phyloP scores from a whole-genome alignment of 306 rosid species.

The Cucumis melo region DNA sequence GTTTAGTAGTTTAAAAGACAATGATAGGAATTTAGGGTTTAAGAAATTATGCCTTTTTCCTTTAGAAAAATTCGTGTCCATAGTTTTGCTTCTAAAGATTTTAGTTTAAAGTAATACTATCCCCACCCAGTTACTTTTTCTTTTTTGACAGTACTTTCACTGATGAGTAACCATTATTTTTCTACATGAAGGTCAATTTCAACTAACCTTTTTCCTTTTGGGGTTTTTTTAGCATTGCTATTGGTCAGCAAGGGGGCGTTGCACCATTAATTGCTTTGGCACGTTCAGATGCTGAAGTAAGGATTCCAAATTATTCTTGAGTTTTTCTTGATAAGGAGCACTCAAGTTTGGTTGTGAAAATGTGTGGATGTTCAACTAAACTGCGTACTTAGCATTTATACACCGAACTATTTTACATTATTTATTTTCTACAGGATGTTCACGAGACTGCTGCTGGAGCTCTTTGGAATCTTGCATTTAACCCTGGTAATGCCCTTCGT shows the following conservation, averaged over 20 bases:
- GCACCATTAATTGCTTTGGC: conserved; percentile 96
- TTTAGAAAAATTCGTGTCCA: not conserved
- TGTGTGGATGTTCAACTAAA: not conserved
- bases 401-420: conserved; percentile 3
- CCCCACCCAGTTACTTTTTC: not conserved
- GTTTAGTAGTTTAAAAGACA: not conserved
- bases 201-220: not conserved
- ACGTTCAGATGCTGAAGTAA: conserved; percentile 80
- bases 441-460: conserved; percentile 99
- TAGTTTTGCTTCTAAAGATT: not conserved
- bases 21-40: not conserved
- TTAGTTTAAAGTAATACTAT: not conserved
- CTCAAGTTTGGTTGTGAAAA: not conserved
- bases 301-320: conserved; percentile 20
- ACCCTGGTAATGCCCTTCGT: conserved; percentile 89
- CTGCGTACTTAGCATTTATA: not conserved
- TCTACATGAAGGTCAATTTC: not conserved
- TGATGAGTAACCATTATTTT: not conserved
- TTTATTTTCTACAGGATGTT: conserved; percentile 69
- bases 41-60: not conserved
- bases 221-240: conserved; percentile 58
- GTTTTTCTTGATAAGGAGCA: not conserved
- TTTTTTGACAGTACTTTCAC: not conserved
- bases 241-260: conserved; percentile 98
- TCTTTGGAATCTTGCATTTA: conserved; percentile 98